Conservation (phyloP, 192 early-diverging fungal species). For the Podochytrium sp. region DNA sequence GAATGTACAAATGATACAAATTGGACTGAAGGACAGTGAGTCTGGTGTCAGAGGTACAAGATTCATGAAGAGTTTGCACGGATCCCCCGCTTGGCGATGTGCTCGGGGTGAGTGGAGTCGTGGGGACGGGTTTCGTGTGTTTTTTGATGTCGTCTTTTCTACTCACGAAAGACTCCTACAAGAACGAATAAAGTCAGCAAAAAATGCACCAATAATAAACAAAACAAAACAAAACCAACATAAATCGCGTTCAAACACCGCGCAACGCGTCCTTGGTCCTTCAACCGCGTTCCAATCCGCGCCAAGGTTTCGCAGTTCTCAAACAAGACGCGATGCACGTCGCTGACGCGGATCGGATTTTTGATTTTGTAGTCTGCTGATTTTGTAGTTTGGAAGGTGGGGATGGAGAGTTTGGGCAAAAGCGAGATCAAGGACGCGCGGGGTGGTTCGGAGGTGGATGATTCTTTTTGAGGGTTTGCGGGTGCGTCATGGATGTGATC, state of each 20-base stretch:
- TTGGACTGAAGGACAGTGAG: slow-evolving; percentile 8
- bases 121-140: neutral
- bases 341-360: slow-evolving; percentile 8
- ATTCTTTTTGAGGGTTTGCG: too few species aligned
- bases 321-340: slow-evolving; percentile 4
- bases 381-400: neutral
- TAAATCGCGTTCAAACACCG: neutral
- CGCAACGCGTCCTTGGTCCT: slow-evolving; percentile 2
- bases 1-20: slow-evolving; percentile 14
- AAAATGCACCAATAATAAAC: neutral
- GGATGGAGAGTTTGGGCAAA: too few species aligned
- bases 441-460: too few species aligned
- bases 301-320: slow-evolving; percentile 14
- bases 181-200: neutral
- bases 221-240: neutral
- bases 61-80: neutral
- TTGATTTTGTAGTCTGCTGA: neutral
- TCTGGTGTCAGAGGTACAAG: neutral
- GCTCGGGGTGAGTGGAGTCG: neutral
- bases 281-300: slow-evolving; percentile 2
- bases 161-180: slow-evolving; percentile 8
- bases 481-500: too few species aligned
- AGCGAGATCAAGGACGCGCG: too few species aligned
- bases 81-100: neutral
- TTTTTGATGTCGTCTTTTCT: slow-evolving; percentile 26